phyloP scores from a whole-genome alignment of 2,329 filamentous ascomycete genomes.

The Pseudohalonectria lignicola region DNA sequence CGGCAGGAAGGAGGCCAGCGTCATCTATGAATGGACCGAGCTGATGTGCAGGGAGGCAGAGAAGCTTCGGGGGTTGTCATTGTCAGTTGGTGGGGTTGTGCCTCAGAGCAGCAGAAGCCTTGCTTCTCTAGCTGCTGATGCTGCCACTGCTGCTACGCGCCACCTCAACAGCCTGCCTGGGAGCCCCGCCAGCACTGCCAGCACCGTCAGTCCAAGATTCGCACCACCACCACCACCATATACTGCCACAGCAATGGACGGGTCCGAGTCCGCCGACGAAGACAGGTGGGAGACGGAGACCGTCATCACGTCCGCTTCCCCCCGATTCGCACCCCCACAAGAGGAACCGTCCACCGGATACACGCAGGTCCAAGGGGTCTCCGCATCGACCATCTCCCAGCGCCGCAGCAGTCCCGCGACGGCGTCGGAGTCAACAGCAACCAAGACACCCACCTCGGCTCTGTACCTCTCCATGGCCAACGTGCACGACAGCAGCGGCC shows the following conservation, averaged over 20 bases:
- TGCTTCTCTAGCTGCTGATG: too few species aligned
- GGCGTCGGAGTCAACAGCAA: not conserved
- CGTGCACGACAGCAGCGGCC: conserved; percentile 1
- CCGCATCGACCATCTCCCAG: conserved; percentile 3
- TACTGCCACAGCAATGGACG: too few species aligned
- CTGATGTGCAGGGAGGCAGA: conserved; percentile 3
- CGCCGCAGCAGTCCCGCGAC: not conserved
- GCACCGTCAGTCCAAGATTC: too few species aligned
- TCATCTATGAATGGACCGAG: conserved; percentile 5
- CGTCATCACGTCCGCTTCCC: not conserved
- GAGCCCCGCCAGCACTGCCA: too few species aligned
- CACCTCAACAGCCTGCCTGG: not conserved
- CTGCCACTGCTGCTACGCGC: not conserved
- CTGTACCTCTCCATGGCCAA: not conserved
- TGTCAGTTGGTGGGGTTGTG: not conserved
- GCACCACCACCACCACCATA: too few species aligned
- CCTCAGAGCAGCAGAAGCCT: not conserved
- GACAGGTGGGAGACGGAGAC: not conserved
- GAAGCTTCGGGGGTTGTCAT: not conserved
- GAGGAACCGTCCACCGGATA: not conserved
- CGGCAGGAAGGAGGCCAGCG: conserved; percentile 2
- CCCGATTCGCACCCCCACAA: not conserved
- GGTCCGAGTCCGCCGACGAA: too few species aligned
- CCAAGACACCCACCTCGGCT: not conserved
- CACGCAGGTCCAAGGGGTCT: not conserved